Conservation (phyloP, 2,329 filamentous ascomycete species). For the Sphaerulina vaccinii region DNA sequence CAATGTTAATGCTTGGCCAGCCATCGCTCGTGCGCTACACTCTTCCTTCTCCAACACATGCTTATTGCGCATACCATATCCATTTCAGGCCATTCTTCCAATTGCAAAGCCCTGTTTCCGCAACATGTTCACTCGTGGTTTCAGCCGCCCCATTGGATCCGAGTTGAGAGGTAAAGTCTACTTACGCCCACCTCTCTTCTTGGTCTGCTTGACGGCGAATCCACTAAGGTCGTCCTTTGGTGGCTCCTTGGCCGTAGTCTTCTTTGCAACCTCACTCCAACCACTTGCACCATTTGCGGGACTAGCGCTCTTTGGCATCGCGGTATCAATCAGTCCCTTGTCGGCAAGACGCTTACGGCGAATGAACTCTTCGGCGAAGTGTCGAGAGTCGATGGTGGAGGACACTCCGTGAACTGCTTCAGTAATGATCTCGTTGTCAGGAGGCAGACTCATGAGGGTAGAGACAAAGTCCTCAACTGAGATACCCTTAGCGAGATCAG, state of each 20-base stretch:
- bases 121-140: neutral
- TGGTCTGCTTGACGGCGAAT: conserved; percentile 87
- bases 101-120: neutral
- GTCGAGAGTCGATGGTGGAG: conserved; percentile 84
- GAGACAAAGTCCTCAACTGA: conserved; percentile 78
- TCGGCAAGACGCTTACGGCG: conserved; percentile 90
- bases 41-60: neutral
- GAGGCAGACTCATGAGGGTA: conserved; percentile 70
- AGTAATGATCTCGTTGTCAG: conserved; percentile 77
- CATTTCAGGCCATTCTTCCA: neutral
- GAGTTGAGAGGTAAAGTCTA: neutral
- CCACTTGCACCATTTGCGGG: conserved; percentile 40
- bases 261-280: conserved; percentile 98
- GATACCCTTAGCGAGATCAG: conserved; percentile 67
- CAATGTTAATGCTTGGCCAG: neutral
- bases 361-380: conserved; percentile 92
- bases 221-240: conserved; percentile 52
- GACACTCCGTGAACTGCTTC: conserved; percentile 87
- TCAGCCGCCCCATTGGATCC: neutral
- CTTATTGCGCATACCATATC: neutral
- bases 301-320: conserved; percentile 47
- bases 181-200: conserved; percentile 72
- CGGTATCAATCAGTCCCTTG: conserved; percentile 74
- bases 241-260: conserved; percentile 49
- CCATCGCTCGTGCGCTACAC: neutral